Evolutionary conservation across 2,329 filamentous ascomycete species (phyloP).

Genomic region (Aspergillus niger): DNA sequence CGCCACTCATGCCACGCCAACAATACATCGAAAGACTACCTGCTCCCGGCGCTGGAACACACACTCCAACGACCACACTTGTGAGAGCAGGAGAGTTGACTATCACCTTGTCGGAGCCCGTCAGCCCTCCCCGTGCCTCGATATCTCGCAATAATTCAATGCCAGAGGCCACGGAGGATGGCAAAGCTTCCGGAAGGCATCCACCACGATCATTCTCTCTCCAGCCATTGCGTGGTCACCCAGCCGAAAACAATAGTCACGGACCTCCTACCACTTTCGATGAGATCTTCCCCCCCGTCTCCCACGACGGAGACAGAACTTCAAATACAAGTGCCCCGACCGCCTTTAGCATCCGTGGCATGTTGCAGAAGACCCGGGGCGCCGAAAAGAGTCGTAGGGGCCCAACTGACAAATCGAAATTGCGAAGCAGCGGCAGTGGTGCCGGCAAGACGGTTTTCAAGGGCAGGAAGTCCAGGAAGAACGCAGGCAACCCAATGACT

Average conservation of each 20-base stretch:
- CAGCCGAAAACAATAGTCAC: not conserved
- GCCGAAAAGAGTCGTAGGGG: constrained; percentile 8
- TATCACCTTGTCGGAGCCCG: not conserved
- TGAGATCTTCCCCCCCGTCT: constrained; percentile 9
- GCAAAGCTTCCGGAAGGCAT: constrained; percentile 5
- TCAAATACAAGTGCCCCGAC: constrained; percentile 20
- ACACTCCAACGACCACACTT: not conserved
- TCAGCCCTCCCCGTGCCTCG: not conserved
- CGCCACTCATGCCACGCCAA: no score
- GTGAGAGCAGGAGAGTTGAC: not conserved
- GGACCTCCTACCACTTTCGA: constrained; percentile 12
- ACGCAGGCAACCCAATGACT: not conserved
- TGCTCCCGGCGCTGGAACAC: not conserved
- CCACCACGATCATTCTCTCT: constrained; percentile 20
- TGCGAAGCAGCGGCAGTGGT: not conserved
- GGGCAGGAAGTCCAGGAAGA: not conserved
- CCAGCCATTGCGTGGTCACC: constrained; percentile 11
- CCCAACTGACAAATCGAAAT: not conserved
- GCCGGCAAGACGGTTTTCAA: not conserved
- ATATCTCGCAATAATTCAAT: no score
- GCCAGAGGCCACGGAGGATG: not conserved
- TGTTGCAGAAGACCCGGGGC: constrained; percentile 20
- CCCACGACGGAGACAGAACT: not conserved
- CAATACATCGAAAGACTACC: no score
- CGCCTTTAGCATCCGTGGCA: constrained; percentile 23